Evolutionary conservation across 805 yeast species (phyloP).

Genomic region (Danielia oregonensis): DNA sequence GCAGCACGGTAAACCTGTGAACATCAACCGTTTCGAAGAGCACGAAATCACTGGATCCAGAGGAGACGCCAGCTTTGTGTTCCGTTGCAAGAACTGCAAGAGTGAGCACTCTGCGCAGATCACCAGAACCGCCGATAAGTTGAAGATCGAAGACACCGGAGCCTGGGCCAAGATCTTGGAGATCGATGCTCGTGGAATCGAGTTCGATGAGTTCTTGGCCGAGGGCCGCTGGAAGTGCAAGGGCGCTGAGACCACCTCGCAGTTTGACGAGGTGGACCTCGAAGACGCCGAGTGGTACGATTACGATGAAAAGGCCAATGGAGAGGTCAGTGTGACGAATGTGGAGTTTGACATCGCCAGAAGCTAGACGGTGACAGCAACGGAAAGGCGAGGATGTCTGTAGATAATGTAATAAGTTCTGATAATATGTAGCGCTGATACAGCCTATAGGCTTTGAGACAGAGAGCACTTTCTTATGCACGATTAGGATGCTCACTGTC

Average conservation of each 20-base stretch:
- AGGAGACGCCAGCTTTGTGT: slow-evolving; percentile 82
- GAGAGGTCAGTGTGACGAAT: slow-evolving; percentile 79
- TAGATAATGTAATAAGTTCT: no score
- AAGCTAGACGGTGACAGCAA: no score
- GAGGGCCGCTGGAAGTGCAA: slow-evolving; percentile 56
- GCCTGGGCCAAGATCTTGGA: slow-evolving; percentile 50
- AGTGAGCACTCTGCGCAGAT: slow-evolving; percentile 36
- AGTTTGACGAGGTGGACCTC: slow-evolving; percentile 63
- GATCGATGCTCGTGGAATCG: slow-evolving; percentile 85
- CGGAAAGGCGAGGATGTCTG: no score
- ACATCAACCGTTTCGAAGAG: slow-evolving; percentile 62
- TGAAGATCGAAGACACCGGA: slow-evolving; percentile 38
- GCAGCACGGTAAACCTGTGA: slow-evolving; percentile 63
- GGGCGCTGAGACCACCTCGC: slow-evolving; percentile 49
- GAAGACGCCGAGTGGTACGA: slow-evolving; percentile 91
- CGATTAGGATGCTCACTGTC: no score
- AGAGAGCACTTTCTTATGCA: no score
- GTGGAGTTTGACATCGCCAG: slow-evolving; percentile 60
- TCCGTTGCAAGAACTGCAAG: slow-evolving; percentile 68
- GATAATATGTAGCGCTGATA: no score
- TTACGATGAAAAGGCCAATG: slow-evolving; percentile 79
- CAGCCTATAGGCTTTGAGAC: no score
- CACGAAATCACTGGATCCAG: slow-evolving; percentile 66
- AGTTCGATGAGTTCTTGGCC: slow-evolving; percentile 64
- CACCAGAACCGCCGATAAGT: slow-evolving; percentile 26